phyloP scores from a whole-genome alignment of 1,139 yeast species.

The Suhomyces coccinellae region DNA sequence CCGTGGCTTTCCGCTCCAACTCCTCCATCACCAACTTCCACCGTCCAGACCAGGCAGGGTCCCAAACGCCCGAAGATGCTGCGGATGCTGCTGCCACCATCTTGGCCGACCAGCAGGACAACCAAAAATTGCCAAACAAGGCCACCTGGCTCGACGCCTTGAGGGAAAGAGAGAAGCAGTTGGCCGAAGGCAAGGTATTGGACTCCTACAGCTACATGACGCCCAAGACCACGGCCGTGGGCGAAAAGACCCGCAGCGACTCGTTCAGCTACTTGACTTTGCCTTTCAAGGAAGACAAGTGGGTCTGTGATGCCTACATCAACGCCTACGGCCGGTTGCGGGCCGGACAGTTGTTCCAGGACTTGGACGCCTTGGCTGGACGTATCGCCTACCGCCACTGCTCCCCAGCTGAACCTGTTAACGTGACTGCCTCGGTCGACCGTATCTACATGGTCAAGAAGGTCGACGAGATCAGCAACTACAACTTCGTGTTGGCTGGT shows the following conservation, averaged over 20 bases:
- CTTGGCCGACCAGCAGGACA: slow-evolving; percentile 50
- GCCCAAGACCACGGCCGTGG: slow-evolving; percentile 69
- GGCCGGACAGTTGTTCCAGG: slow-evolving; percentile 91
- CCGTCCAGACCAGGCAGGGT: slow-evolving; percentile 41
- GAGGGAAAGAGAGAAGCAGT: slow-evolving; percentile 68
- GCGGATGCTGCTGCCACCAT: slow-evolving; percentile 72
- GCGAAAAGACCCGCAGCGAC: slow-evolving; percentile 73
- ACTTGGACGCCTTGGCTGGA: slow-evolving; percentile 86
- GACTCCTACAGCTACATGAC: slow-evolving; percentile 71
- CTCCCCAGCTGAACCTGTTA: slow-evolving; percentile 88
- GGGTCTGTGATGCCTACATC: slow-evolving; percentile 83
- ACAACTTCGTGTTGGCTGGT: slow-evolving; percentile 82
- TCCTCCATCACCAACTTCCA: slow-evolving; percentile 24
- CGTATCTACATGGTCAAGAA: slow-evolving; percentile 85
- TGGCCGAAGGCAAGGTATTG: slow-evolving; percentile 66
- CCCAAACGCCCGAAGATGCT: slow-evolving; percentile 52
- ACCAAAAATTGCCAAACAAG: slow-evolving; percentile 45
- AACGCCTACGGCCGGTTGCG: slow-evolving; percentile 86
- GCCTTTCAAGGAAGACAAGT: slow-evolving; percentile 82
- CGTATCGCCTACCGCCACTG: slow-evolving; percentile 84
- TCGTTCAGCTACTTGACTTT: slow-evolving; percentile 72
- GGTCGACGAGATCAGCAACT: slow-evolving; percentile 73
- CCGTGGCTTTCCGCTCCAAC: slow-evolving; percentile 7
- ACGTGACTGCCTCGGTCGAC: slow-evolving; percentile 93
- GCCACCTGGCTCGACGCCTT: slow-evolving; percentile 87